Percentiles rank a stretch among this genome's conserved stretches.
phyloP scores from a whole-genome alignment of 805 yeast genomes.

The Zygotorulaspora chibaensis region DNA sequence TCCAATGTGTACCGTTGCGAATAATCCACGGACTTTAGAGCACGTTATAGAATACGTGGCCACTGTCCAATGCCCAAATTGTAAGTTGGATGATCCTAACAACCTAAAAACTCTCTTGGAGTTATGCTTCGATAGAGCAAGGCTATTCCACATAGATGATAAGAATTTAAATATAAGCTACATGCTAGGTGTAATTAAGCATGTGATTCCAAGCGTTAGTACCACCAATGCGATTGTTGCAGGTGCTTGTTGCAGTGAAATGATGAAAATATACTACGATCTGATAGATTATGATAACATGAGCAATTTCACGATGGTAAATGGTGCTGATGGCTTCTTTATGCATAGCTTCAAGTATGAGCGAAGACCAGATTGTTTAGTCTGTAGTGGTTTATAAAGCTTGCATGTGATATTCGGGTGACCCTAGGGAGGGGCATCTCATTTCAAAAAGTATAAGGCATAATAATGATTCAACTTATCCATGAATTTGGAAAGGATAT shows the following conservation, averaged over 20 bases:
- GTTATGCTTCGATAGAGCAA: constrained; percentile 55
- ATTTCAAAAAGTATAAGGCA: not conserved
- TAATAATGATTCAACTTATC: not conserved
- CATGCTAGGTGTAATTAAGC: constrained; percentile 83
- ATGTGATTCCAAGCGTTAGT: constrained; percentile 90
- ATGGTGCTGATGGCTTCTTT: constrained; percentile 77
- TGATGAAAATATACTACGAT: constrained; percentile 70
- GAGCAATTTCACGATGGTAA: constrained; percentile 79
- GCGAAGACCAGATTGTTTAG: constrained; percentile 60
- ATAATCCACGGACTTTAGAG: constrained; percentile 90
- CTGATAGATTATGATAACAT: constrained; percentile 51
- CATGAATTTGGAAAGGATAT: no score
- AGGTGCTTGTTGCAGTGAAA: constrained; percentile 83
- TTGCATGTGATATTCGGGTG: constrained; percentile 3
- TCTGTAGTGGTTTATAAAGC: constrained; percentile 52
- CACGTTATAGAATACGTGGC: constrained; percentile 93
- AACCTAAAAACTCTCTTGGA: constrained; percentile 62
- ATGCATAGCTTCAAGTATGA: constrained; percentile 67
- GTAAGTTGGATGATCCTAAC: constrained; percentile 65
- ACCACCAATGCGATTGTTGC: constrained; percentile 92
- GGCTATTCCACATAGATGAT: constrained; percentile 54
- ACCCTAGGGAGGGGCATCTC: not conserved
- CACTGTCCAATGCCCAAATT: constrained; percentile 65
- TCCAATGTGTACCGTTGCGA: constrained; percentile 92
- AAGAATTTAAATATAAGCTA: constrained; percentile 64